Evolutionary conservation across 345 rosid genomes (phyloP).

Genomic region (Microthlaspi erraticum): DNA sequence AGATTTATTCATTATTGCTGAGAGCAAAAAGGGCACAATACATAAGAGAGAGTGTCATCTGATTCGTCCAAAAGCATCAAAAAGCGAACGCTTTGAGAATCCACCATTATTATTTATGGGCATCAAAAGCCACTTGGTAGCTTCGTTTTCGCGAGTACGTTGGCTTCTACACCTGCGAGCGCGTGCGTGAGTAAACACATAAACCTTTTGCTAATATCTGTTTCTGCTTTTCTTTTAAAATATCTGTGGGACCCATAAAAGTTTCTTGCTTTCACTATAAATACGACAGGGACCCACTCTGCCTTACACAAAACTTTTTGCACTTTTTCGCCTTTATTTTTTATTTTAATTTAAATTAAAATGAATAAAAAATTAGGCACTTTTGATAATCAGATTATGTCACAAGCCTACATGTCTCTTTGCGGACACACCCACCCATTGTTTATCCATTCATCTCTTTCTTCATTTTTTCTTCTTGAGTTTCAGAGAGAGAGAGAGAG

Average conservation of each 20-base stretch:
- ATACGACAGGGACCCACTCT: slow-evolving; percentile 62
- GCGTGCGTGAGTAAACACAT: slow-evolving; percentile 17
- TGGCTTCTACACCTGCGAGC: neutral
- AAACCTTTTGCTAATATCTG: neutral
- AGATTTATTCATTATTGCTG: slow-evolving; percentile 9
- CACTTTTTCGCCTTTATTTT: slow-evolving; percentile 10
- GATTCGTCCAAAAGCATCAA: slow-evolving; percentile 38
- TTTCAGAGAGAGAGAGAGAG: slow-evolving; percentile 18
- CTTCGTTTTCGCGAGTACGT: slow-evolving; percentile 11
- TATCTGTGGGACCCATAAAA: slow-evolving; percentile 28
- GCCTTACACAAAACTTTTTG: slow-evolving; percentile 34
- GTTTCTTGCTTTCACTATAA: slow-evolving; percentile 49
- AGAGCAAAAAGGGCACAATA: neutral
- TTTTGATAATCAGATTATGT: slow-evolving; percentile 59
- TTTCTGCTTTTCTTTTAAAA: neutral
- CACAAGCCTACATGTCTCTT: slow-evolving; percentile 47
- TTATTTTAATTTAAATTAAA: too few species aligned
- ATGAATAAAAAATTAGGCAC: slow-evolving; percentile 38
- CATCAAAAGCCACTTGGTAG: slow-evolving; percentile 31
- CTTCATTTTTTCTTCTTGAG: neutral
- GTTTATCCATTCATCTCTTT: slow-evolving; percentile 49
- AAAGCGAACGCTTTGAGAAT: slow-evolving; percentile 28
- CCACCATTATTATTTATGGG: neutral
- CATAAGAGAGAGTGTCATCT: slow-evolving; percentile 8
- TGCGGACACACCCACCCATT: slow-evolving; percentile 57